Base-by-base conservation (phyloP, 2,329 filamentous ascomycete genomes). In the Fusarium pininemorale region DNA sequence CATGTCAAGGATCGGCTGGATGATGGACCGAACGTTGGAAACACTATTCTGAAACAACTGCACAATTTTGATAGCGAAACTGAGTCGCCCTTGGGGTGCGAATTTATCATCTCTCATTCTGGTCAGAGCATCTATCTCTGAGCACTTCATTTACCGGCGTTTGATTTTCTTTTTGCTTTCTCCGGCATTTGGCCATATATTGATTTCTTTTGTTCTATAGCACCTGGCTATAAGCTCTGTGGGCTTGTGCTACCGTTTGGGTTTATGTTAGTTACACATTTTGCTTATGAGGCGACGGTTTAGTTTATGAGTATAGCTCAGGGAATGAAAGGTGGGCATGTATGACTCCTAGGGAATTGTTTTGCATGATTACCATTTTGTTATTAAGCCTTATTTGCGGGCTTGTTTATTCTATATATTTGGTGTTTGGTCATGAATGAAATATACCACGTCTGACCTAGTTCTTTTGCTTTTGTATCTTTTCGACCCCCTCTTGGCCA, bases 1-100 rank as follows among this genome's bases (percentile, higher is more conserved):
- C 96, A 99, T 80, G 90, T 98, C 79, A 99, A 99, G 81, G 96
- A 98, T 74, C 92, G 89, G 28, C 84, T 98, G 63, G 85, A 87
- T 14, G 95, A 98, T 79, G 94, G 90, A 1, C 89, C 90, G 84
- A 54, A 90, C 88, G 5, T 88, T 86, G 41, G 83, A 2, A 90
- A 94, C 7, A 87, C 83, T 5, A 97, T 98, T 41, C 77, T 96
- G 28, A 79, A 85, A 68, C 90, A 98, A 80, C 82, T 98, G 56
- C 80, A 83, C 24, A 89, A 90, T 32, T 87, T 94, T 67, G 94
- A 95, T 69, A 83, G 86, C 66, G 93, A 95, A 69, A 83, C 86
- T 60, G 89, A 90, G 18, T 87, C 85, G 14, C 87, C 88, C 51
- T 82, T 98, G 54, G 96, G 95, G 0, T 97, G 94, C 80, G 90